These are phyloP conservation scores for Psilocybe cyanescens DNA, from an alignment of 768 basidiomycete species.

Conservation along the genomic window DNA sequence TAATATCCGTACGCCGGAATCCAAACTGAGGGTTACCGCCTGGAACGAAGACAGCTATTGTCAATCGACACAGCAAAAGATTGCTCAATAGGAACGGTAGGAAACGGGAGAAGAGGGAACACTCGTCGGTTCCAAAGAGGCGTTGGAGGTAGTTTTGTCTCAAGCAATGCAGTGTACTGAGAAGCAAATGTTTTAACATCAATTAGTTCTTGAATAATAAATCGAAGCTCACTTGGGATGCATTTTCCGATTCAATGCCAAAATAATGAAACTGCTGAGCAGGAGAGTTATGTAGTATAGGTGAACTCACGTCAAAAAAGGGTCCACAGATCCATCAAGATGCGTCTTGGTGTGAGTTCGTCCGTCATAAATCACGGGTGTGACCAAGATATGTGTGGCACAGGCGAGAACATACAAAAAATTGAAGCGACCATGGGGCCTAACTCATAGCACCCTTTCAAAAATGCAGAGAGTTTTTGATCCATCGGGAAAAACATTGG, in stretches of 20 bases:
- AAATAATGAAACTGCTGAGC: background rate
- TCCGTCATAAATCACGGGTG: conserved; percentile 53
- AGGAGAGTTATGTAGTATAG: background rate
- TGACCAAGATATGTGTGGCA: conserved; percentile 4
- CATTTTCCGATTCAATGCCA: conserved; percentile 36
- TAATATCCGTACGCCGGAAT: conserved; percentile 63
- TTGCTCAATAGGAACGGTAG: conserved; percentile 45
- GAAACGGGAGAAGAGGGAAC: conserved; percentile 23
- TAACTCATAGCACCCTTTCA: background rate
- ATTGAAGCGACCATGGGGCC: conserved; percentile 10
- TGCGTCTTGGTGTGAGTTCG: conserved; percentile 49
- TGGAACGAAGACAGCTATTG: conserved; percentile 56
- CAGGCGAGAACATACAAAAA: conserved; percentile 2
- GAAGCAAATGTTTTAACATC: background rate
- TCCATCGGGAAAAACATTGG: conserved; percentile 10
- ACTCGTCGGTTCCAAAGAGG: conserved; percentile 49
- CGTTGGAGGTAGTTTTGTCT: conserved; percentile 41
- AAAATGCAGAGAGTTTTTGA: background rate
- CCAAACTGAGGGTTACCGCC: conserved; percentile 55
- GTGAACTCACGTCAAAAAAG: conserved; percentile 55
- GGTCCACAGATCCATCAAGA: conserved; percentile 50
- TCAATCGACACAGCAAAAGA: conserved; percentile 56
- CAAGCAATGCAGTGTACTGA: conserved; percentile 51
- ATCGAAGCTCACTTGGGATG: conserved; percentile 46
- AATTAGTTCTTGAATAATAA: background rate